Evolutionary conservation across 192 early-diverging fungal genomes (phyloP).

Genomic region (Pilaira anomala): DNA sequence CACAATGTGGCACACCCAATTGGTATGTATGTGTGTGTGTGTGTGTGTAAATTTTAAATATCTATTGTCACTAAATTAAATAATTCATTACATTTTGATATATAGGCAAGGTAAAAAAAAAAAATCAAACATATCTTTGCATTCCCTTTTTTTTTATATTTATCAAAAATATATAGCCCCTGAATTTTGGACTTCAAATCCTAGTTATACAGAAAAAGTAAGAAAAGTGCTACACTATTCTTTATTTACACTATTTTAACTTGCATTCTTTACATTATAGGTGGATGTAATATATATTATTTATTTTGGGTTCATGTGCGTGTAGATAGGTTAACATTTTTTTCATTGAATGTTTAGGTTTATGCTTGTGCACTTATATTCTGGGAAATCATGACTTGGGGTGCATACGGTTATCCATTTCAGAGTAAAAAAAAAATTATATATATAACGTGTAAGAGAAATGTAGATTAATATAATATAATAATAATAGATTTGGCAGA

Average conservation of each 20-base stretch:
- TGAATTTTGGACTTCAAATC: constrained; percentile 68
- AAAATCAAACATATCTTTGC: background rate
- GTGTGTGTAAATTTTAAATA: background rate
- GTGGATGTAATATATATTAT: constrained; percentile 18
- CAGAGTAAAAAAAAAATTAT: constrained; percentile 44
- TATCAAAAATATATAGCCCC: constrained; percentile 46
- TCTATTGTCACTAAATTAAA: background rate
- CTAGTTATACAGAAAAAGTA: constrained; percentile 75
- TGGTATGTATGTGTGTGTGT: constrained; percentile 38
- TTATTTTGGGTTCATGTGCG: background rate
- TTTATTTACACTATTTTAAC: constrained; percentile 2
- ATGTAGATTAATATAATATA: background rate
- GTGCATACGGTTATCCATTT: constrained; percentile 66
- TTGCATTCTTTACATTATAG: background rate
- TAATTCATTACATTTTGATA: background rate
- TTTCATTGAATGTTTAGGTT: constrained; percentile 17
- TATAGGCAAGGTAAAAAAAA: constrained; percentile 43
- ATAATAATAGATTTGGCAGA: constrained; percentile 19
- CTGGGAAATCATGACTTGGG: constrained; percentile 79
- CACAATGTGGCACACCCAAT: constrained; percentile 76
- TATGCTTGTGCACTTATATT: constrained; percentile 76
- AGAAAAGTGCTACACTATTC: constrained; percentile 17
- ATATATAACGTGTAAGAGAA: background rate
- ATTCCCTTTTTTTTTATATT: background rate
- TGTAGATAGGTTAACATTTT: background rate